phyloP scores from a whole-genome alignment of 352 stramenopile species.

The Globisporangium carolinianum region DNA sequence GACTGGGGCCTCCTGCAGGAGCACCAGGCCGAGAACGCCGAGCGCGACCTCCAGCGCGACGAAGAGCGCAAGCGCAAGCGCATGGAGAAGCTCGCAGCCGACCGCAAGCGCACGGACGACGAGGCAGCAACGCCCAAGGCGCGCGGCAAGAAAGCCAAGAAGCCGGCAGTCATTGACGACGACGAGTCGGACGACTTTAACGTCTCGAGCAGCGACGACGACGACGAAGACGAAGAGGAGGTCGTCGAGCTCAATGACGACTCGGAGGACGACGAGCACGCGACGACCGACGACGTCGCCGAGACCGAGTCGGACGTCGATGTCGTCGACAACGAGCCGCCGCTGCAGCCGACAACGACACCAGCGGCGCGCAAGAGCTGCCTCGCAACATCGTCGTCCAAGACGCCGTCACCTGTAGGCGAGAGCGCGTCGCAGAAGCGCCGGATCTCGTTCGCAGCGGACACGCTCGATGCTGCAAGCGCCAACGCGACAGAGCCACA shows the following conservation, averaged over 20 bases:
- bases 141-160: conserved; percentile 23
- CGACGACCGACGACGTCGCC: conserved; percentile 10
- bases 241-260: conserved; percentile 7
- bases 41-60: conserved; percentile 60
- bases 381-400: background rate
- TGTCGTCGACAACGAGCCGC: conserved; percentile 9
- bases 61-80: conserved; percentile 73
- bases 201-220: conserved; percentile 22
- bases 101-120: conserved; percentile 17
- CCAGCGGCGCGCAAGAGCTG: background rate
- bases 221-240: conserved; percentile 16
- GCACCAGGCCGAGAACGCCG: conserved; percentile 69
- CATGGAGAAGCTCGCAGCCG: conserved; percentile 53
- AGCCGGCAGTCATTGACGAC: conserved; percentile 33
- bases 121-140: conserved; percentile 15
- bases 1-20: conserved; percentile 93
- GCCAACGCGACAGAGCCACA: conserved; percentile 8
- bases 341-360: background rate
- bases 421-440: conserved; percentile 3
- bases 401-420: too few relatives aligned
- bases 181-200: conserved; percentile 39
- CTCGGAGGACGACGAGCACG: conserved; percentile 10
- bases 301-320: conserved; percentile 10
- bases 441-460: conserved; percentile 10
- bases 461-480: conserved; percentile 1